A percentile compares a stretch with the other conserved stretches of the same genome.
These are phyloP conservation scores for Cytospora piceicola DNA, from an alignment of 2,329 filamentous ascomycete genomes.

Conservation along the genomic window DNA sequence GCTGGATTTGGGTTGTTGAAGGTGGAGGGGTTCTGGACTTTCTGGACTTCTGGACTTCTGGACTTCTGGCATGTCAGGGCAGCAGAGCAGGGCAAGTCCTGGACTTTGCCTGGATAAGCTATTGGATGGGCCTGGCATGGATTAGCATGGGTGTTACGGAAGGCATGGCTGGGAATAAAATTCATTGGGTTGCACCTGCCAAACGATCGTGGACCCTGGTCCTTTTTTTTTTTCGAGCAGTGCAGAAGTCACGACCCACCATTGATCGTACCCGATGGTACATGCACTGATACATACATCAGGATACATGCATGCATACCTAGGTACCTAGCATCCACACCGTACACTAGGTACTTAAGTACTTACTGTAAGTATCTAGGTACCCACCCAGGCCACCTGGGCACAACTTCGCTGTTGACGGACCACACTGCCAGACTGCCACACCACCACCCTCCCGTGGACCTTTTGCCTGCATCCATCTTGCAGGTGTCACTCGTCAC, in stretches of 20 bases:
- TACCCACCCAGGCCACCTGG: not conserved
- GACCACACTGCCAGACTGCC: slow-evolving; percentile 4
- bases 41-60: not conserved
- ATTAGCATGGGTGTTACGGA: not conserved
- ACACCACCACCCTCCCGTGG: too few species aligned
- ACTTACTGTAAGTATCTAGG: too few species aligned
- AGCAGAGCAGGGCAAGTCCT: too few species aligned
- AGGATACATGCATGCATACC: not conserved
- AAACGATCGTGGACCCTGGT: not conserved
- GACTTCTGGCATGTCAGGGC: not conserved
- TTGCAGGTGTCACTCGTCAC: too few species aligned
- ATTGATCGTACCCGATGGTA: not conserved
- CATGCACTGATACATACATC: too few species aligned
- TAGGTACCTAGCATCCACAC: too few species aligned
- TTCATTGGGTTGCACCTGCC: slow-evolving; percentile 6
- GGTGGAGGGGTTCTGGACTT: too few species aligned
- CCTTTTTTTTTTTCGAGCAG: not conserved
- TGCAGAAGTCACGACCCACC: not conserved
- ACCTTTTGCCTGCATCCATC: too few species aligned
- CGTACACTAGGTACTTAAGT: too few species aligned
- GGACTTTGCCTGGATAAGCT: too few species aligned
- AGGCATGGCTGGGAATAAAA: slow-evolving; percentile 11
- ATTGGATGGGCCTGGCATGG: not conserved
- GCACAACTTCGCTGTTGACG: not conserved
- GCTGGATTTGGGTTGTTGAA: not conserved